A percentile compares a stretch with the other conserved stretches of the same genome.
phyloP scores from a whole-genome alignment of 768 basidiomycete species.

The Cystobasidium tubakii region DNA sequence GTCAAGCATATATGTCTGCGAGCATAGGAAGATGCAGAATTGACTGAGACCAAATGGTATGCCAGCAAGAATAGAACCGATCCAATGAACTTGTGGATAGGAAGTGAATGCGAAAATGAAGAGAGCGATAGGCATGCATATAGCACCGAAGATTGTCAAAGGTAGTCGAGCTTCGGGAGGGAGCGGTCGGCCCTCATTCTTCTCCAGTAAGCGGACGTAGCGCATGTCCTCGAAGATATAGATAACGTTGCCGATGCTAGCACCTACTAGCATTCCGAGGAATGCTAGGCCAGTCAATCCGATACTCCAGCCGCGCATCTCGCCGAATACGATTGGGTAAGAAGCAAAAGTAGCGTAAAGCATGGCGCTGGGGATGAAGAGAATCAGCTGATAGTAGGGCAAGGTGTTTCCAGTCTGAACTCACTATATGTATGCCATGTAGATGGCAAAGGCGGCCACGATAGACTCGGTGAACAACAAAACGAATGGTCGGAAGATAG shows the following conservation, averaged over 20 bases:
- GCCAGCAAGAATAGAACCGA: constrained; percentile 51
- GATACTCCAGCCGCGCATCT: constrained; percentile 50
- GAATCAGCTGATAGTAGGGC: neutral
- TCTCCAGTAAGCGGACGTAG: constrained; percentile 6
- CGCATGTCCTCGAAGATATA: constrained; percentile 17
- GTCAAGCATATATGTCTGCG: constrained; percentile 43
- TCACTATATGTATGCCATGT: constrained; percentile 30
- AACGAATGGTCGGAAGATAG: constrained; percentile 28
- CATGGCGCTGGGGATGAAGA: constrained; percentile 30
- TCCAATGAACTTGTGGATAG: constrained; percentile 47
- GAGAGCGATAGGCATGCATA: constrained; percentile 47
- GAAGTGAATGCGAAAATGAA: constrained; percentile 50
- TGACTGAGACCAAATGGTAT: constrained; percentile 59
- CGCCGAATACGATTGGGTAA: constrained; percentile 52
- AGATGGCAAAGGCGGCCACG: constrained; percentile 21
- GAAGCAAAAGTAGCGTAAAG: constrained; percentile 48
- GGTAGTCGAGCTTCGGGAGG: constrained; percentile 27
- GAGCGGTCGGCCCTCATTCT: neutral
- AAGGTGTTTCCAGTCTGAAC: neutral
- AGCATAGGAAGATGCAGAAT: neutral
- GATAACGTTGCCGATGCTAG: neutral
- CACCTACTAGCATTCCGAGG: constrained; percentile 19
- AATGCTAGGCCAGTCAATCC: constrained; percentile 48
- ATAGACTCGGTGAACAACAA: constrained; percentile 22
- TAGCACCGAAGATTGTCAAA: constrained; percentile 46